phyloP scores from a whole-genome alignment of 805 yeast species.

The Saccharomycopsis capsularis region DNA sequence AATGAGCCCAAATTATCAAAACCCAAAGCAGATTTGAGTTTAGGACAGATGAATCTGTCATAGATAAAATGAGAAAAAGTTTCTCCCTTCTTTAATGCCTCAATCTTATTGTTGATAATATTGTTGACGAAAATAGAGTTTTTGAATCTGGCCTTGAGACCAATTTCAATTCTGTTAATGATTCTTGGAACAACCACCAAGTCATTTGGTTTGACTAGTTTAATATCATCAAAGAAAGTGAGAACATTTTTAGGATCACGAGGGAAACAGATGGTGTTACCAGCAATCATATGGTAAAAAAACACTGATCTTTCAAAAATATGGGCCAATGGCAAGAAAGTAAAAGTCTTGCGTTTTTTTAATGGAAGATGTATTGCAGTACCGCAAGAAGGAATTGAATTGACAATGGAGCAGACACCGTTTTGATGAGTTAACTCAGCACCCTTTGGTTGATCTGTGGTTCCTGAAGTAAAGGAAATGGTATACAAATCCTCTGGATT shows the following conservation, averaged over 20 bases:
- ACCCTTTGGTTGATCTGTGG: constrained; percentile 65
- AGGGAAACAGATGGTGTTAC: constrained; percentile 42
- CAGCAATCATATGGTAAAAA: constrained; percentile 34
- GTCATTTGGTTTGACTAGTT: constrained; percentile 44
- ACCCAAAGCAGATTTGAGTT: constrained; percentile 43
- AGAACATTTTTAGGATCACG: constrained; percentile 42
- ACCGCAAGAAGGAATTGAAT: background rate
- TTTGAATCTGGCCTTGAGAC: constrained; percentile 42
- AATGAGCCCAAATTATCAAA: constrained; percentile 37
- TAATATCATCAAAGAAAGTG: constrained; percentile 52
- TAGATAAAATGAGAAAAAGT: constrained; percentile 32
- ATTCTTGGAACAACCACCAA: constrained; percentile 60
- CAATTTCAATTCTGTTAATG: constrained; percentile 55
- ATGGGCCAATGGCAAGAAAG: constrained; percentile 51
- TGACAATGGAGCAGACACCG: constrained; percentile 29
- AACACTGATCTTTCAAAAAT: constrained; percentile 46
- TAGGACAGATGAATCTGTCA: constrained; percentile 34
- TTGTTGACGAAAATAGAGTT: constrained; percentile 35
- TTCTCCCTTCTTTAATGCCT: constrained; percentile 29
- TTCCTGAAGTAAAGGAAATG: constrained; percentile 69
- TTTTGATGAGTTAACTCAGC: constrained; percentile 47
- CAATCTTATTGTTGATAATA: constrained; percentile 37
- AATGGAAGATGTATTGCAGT: constrained; percentile 22
- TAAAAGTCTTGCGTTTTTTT: constrained; percentile 30
- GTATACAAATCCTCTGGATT: constrained; percentile 47